Evolutionary conservation across 208 protist genomes (phyloP).

Genomic region (Trichomonas vaginalis): DNA sequence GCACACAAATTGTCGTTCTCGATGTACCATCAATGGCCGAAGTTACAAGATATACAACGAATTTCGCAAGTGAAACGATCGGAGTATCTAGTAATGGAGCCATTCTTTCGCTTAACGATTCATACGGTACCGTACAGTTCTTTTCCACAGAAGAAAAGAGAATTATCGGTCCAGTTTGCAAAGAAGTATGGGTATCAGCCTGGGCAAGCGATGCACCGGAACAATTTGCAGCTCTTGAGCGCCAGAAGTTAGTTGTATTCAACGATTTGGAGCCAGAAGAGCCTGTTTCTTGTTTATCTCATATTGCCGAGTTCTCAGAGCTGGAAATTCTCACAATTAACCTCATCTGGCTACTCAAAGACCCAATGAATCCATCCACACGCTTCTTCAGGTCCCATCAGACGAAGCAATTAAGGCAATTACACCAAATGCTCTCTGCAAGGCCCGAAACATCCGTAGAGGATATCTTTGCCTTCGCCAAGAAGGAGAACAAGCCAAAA

Average conservation of each 20-base stretch:
- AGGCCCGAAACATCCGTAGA: background rate
- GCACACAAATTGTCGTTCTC: background rate
- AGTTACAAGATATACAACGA: background rate
- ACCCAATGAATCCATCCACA: constrained; percentile 61
- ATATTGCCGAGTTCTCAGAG: constrained; percentile 70
- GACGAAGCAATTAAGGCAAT: constrained; percentile 61
- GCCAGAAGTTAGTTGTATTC: constrained; percentile 52
- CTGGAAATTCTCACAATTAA: constrained; percentile 62
- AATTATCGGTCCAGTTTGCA: background rate
- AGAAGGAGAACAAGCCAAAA: constrained; percentile 44
- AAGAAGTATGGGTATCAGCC: background rate
- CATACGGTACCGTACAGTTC: background rate
- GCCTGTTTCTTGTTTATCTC: constrained; percentile 43
- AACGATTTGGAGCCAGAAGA: constrained; percentile 61
- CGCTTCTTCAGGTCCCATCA: constrained; percentile 64
- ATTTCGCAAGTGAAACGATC: background rate
- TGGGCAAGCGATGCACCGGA: constrained; percentile 57
- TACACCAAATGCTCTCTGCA: constrained; percentile 21
- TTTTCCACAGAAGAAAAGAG: background rate
- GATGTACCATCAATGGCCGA: background rate
- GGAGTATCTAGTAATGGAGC: background rate
- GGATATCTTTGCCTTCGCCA: background rate
- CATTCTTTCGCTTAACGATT: background rate
- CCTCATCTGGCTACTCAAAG: constrained; percentile 71
- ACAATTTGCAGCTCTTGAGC: constrained; percentile 66